phyloP scores from a whole-genome alignment of 345 rosid genomes.

The Heritiera fomes region DNA sequence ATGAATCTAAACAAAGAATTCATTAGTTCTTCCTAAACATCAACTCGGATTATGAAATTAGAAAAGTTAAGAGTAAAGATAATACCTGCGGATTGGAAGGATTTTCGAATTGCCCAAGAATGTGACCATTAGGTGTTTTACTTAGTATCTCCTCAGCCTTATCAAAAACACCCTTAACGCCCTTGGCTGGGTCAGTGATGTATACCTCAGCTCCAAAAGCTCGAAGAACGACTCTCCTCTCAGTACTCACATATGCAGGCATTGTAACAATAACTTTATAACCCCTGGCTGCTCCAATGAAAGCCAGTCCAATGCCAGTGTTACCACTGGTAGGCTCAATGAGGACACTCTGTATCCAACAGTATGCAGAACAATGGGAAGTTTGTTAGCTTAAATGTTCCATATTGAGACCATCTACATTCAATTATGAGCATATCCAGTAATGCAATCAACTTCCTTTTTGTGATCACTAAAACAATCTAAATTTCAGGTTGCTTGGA shows the following conservation, averaged over 20 bases:
- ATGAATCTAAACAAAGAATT: slow-evolving; percentile 56
- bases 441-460: neutral
- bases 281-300: slow-evolving; percentile 63
- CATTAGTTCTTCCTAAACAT: slow-evolving; percentile 29
- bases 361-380: neutral
- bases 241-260: slow-evolving; percentile 59
- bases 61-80: neutral
- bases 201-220: slow-evolving; percentile 76
- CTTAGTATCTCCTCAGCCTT: slow-evolving; percentile 57
- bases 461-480: neutral
- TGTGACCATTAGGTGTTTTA: slow-evolving; percentile 57
- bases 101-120: slow-evolving; percentile 26
- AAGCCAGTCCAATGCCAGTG: slow-evolving; percentile 79
- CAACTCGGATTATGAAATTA: slow-evolving; percentile 28
- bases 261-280: slow-evolving; percentile 61
- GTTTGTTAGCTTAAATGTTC: slow-evolving; percentile 15
- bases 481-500: neutral
- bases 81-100: slow-evolving; percentile 65
- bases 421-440: neutral
- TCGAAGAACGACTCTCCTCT: slow-evolving; percentile 59
- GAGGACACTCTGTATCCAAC: slow-evolving; percentile 44
- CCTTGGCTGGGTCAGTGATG: slow-evolving; percentile 51
- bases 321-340: slow-evolving; percentile 74
- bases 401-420: neutral
- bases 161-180: slow-evolving; percentile 38